These are phyloP conservation scores for Pichia sp. DNA, from an alignment of 1,139 yeast genomes.

Conservation along the genomic window DNA sequence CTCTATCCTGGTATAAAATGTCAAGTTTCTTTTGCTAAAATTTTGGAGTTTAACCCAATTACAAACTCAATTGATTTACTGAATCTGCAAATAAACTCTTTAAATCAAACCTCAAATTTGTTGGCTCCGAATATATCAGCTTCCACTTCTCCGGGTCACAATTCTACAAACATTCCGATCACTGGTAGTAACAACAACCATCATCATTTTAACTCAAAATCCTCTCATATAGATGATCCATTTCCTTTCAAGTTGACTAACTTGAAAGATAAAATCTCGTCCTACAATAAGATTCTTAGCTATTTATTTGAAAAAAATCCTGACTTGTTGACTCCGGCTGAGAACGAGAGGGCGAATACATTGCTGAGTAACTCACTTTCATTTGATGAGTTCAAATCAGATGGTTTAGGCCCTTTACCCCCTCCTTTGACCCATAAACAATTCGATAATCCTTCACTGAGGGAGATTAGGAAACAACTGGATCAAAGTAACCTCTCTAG, in stretches of 20 bases:
- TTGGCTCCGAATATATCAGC: slow-evolving; percentile 3
- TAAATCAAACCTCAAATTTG: slow-evolving; percentile 5
- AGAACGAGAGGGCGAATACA: slow-evolving; percentile 26
- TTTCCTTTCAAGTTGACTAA: slow-evolving; percentile 19
- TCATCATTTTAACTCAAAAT: slow-evolving; percentile 1
- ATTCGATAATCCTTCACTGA: slow-evolving; percentile 82
- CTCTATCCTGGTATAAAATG: slow-evolving; percentile 68
- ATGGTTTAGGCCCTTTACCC: slow-evolving; percentile 64
- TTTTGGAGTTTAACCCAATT: slow-evolving; percentile 35
- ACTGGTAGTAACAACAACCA: slow-evolving; percentile 10
- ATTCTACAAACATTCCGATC: slow-evolving; percentile 5
- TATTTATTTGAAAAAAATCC: slow-evolving; percentile 18
- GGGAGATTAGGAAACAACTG: slow-evolving; percentile 49
- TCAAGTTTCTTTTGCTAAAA: slow-evolving; percentile 64
- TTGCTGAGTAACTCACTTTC: slow-evolving; percentile 36
- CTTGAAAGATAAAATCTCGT: slow-evolving; percentile 21
- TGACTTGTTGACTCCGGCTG: slow-evolving; percentile 13
- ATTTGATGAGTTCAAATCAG: slow-evolving; percentile 36
- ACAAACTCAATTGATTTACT: slow-evolving; percentile 8
- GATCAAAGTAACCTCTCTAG: slow-evolving; percentile 40
- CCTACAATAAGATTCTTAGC: slow-evolving; percentile 26
- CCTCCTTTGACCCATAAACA: slow-evolving; percentile 60
- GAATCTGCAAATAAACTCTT: slow-evolving; percentile 7
- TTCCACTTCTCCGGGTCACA: slow-evolving; percentile 1
- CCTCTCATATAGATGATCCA: slow-evolving; percentile 10